Percentiles rank a stretch among this genome's conserved stretches.
phyloP scores from a whole-genome alignment of 306 rosid genomes.

The Echinosophora koreensis region DNA sequence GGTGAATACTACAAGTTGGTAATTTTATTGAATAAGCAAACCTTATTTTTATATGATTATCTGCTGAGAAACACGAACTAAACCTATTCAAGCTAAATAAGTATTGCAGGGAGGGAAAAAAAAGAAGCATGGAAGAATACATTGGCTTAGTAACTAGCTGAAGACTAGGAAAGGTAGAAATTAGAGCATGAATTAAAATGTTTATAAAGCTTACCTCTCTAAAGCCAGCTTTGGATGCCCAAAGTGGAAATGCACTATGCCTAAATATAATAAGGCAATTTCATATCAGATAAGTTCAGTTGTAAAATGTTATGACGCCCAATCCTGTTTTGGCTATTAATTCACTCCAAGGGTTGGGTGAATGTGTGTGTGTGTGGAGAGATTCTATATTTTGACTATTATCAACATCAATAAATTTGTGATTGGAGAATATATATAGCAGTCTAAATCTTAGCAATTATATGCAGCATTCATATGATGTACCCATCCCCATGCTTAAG shows the following conservation, averaged over 20 bases:
- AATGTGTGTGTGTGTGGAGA: neutral
- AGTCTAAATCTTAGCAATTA: too few species aligned
- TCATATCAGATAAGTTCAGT: constrained; percentile 67
- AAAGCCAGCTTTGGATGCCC: constrained; percentile 96
- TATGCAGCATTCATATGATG: too few species aligned
- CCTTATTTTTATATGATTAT: constrained; percentile 50
- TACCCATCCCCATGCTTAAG: too few species aligned
- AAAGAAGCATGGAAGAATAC: constrained; percentile 19
- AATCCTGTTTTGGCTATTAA: constrained; percentile 31
- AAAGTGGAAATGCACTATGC: constrained; percentile 96
- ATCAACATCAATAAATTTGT: too few species aligned
- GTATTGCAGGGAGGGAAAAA: constrained; percentile 20
- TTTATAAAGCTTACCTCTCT: constrained; percentile 71
- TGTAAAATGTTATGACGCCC: constrained; percentile 23
- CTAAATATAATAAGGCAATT: constrained; percentile 83
- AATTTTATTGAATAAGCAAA: constrained; percentile 22
- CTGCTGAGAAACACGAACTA: constrained; percentile 94
- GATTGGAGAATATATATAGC: too few species aligned
- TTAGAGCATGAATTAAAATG: constrained; percentile 34
- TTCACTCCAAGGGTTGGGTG: constrained; percentile 8
- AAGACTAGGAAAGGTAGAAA: constrained; percentile 17
- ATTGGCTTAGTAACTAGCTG: constrained; percentile 24
- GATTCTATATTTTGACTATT: too few species aligned
- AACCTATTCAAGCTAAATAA: constrained; percentile 45
- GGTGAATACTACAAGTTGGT: constrained; percentile 17